A percentile compares a stretch with the other conserved stretches of the same genome.
Evolutionary conservation across 306 rosid species (phyloP).

Genomic region (Rosa rugosa): DNA sequence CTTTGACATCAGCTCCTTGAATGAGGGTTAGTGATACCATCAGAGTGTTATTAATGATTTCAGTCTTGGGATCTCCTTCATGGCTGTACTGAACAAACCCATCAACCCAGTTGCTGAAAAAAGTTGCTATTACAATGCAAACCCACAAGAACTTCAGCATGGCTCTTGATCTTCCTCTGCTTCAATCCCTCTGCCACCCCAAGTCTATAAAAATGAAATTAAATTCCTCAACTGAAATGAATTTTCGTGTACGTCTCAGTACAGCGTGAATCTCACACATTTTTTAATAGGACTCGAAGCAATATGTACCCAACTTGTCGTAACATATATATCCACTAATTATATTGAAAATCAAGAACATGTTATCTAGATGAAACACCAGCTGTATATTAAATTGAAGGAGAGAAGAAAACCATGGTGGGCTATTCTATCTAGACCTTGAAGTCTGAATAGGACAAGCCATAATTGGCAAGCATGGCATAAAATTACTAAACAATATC

Average conservation of each 20-base stretch:
- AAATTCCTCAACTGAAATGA: not conserved
- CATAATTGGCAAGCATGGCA: not conserved
- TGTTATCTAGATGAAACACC: not conserved
- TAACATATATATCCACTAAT: not conserved
- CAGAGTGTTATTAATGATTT: conserved; percentile 23
- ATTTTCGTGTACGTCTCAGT: not conserved
- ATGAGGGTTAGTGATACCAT: conserved; percentile 80
- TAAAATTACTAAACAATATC: not conserved
- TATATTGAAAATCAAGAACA: not conserved
- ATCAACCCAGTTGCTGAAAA: conserved; percentile 48
- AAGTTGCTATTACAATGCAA: conserved; percentile 35
- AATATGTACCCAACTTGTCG: not conserved
- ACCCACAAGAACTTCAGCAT: conserved; percentile 49
- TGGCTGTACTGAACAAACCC: conserved; percentile 40
- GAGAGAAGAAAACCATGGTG: not conserved
- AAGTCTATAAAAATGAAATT: not conserved
- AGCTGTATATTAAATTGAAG: not conserved
- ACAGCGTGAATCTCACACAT: not conserved
- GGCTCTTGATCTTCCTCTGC: conserved; percentile 16
- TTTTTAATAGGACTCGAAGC: not conserved
- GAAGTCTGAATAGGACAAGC: not conserved
- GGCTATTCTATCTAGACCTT: not conserved
- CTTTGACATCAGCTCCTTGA: conserved; percentile 61
- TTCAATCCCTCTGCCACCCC: conserved; percentile 24
- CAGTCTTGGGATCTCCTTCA: conserved; percentile 48